phyloP scores from a whole-genome alignment of 169 alveolate species.

The Babesia caballi region DNA sequence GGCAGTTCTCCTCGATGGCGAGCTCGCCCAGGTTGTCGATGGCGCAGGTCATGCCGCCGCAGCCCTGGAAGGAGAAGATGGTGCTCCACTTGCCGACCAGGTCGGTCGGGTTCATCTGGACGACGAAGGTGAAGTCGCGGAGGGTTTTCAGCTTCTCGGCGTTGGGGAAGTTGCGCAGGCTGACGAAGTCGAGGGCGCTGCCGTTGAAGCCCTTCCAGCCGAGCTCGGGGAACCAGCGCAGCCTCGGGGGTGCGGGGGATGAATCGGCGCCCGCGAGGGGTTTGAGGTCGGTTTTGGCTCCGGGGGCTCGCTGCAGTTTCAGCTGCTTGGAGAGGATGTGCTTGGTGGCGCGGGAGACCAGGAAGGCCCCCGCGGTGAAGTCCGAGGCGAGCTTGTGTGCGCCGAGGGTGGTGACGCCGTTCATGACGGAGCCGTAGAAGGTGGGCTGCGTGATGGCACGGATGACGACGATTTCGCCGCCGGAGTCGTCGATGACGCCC shows the following conservation, averaged over 20 bases:
- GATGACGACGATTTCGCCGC: conserved; percentile 56
- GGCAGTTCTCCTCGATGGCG: conserved; percentile 79
- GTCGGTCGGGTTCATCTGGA: conserved; percentile 64
- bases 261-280: conserved; percentile 7
- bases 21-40: conserved; percentile 77
- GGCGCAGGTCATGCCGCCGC: conserved; percentile 79
- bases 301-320: background rate
- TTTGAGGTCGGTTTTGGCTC: background rate
- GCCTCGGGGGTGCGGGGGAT: conserved; percentile 1
- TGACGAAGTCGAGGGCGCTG: conserved; percentile 61
- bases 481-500: conserved; percentile 75
- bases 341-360: conserved; percentile 56
- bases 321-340: conserved; percentile 45
- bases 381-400: conserved; percentile 19
- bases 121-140: conserved; percentile 67
- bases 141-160: conserved; percentile 66
- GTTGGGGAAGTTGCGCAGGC: conserved; percentile 68
- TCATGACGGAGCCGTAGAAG: conserved; percentile 61
- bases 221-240: conserved; percentile 56
- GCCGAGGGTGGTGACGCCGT: conserved; percentile 58
- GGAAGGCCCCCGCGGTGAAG: conserved; percentile 34
- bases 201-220: conserved; percentile 77
- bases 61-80: conserved; percentile 58
- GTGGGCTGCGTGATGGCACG: conserved; percentile 36
- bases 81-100: conserved; percentile 59